Conservation (phyloP, 2,329 filamentous ascomycete species). For the Talaromyces atroroseus region DNA sequence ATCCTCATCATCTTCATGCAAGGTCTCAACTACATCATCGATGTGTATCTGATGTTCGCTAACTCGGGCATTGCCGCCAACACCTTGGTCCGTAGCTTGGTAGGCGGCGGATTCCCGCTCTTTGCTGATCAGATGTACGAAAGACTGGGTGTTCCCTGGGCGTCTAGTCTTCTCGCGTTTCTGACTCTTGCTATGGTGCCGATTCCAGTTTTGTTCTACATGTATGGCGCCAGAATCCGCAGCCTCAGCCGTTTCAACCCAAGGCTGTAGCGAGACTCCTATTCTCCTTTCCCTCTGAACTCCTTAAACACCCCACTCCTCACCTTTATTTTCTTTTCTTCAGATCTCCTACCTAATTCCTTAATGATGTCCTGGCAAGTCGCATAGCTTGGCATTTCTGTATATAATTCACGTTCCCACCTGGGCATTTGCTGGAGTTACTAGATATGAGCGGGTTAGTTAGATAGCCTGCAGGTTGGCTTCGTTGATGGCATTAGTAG, state of each 20-base stretch:
- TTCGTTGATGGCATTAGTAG: neutral
- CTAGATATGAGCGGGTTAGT: neutral
- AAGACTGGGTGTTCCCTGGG: constrained; percentile 36
- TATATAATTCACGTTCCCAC: neutral
- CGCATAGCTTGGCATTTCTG: neutral
- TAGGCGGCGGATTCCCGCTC: constrained; percentile 32
- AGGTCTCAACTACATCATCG: constrained; percentile 40
- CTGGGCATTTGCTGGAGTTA: neutral
- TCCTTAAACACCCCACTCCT: neutral
- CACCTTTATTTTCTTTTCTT: neutral
- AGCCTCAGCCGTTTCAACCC: constrained; percentile 35
- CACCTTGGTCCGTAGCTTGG: constrained; percentile 29
- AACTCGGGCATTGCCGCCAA: constrained; percentile 38
- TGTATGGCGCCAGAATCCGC: constrained; percentile 43
- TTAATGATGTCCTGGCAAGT: neutral
- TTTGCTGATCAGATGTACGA: constrained; percentile 36
- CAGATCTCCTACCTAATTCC: neutral
- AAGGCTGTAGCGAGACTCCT: constrained; percentile 6
- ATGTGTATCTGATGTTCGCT: constrained; percentile 36
- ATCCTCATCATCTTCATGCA: constrained; percentile 42
- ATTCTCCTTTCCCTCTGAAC: neutral
- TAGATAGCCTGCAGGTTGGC: neutral
- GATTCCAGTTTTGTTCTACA: constrained; percentile 46
- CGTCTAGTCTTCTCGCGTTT: constrained; percentile 35
- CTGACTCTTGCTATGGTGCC: constrained; percentile 39